Evolutionary conservation across 2,329 filamentous ascomycete genomes (phyloP), one percentile per base, ranked within the genome.

Genomic region (Alternaria arborescens): DNA sequence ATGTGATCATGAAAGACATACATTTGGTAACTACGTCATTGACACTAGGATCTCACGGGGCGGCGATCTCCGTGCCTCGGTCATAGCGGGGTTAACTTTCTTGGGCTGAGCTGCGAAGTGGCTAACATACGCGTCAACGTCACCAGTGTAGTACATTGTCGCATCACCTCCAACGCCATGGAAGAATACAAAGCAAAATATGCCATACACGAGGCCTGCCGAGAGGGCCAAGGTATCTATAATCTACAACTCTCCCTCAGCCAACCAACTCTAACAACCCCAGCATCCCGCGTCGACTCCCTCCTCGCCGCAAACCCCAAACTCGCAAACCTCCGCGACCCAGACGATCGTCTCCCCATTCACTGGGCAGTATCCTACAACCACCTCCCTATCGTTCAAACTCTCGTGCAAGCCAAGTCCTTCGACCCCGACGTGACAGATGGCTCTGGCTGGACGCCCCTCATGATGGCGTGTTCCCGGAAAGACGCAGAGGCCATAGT

Each of bases 321-420:
- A 72, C 86, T 96, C 40, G 89, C 92, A 26, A 84, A 82, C 59
- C 88, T 89, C 71, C 83, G 82, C 72, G 95, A 99, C 73, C 90
- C 92, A 50, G 95, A 99, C 77, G 92, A 93, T 16, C 91, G 95
- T 44, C 87, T 97, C 38, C 90, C 95, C 3, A 88, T 98, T 58
- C 95, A 99, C 83, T 99, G 95, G 95, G 94, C 95, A 0, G 88
- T 89, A 2, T 95, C 94, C 22, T 91, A 91, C 78, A 96, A 95
- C 76, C 89, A 88, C 68, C 80, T 90, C 7, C 86, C 89, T 24
- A 93, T 97, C 60, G 88, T 92, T 18, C 84, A 90, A 51, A 77
- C 94, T 20, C 83, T 98, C 4, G 85, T 91, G 2, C 85, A 91
- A 57, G 83, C 84, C 62, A 89, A 89, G 71, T 84, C 84, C 60